Evolutionary conservation across 768 basidiomycete genomes (phyloP), one percentile per base, ranked within the genome.

Genomic region (Collybiopsis luxurians): DNA sequence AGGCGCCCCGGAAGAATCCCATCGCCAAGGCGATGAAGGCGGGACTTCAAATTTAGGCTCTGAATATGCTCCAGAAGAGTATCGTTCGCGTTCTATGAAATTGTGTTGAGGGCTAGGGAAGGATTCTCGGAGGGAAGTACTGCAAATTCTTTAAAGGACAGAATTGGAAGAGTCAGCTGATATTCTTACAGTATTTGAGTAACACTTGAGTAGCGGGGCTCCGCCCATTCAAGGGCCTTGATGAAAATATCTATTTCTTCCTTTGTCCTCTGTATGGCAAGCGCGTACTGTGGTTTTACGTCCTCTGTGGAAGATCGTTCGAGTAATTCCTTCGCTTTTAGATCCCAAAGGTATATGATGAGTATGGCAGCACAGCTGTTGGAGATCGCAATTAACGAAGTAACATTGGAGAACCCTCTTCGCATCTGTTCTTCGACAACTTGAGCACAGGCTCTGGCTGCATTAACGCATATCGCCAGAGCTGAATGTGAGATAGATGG

Each of bases 361-460:
- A 88, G 69, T 10, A 82, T 69, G 4, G 77, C 80, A 1, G 82
- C 79, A 39, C 76, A 79, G 39, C 82, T 67, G 60, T 84, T 78
- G 10, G 81, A 73, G 17, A 71, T 70, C 60, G 76, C 69, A 46
- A 81, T 75, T 31, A 82, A 63, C 39, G 61, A 71, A 7, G 78
- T 77, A 24, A 72, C 65, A 60, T 75, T 76, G 44, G 70, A 77
- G 55, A 74, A 69, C 28, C 79, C 79, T 11, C 73, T 76, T 34
- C 67, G 61, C n/a, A 80, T 62, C 60, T 83, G 79, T 1, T 69
- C 69, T 58, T 85, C 79, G 48, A 87, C 64, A 40, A 92, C 84
- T 53, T 78, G 79, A 4, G 82, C 79, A 47, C 80, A 83, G 1
- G 84, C 77, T 46, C 79, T 79, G 4, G 84, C 83, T 11, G 88